phyloP scores from a whole-genome alignment of 148 eudicot species.

The Dianthus caryophyllus region DNA sequence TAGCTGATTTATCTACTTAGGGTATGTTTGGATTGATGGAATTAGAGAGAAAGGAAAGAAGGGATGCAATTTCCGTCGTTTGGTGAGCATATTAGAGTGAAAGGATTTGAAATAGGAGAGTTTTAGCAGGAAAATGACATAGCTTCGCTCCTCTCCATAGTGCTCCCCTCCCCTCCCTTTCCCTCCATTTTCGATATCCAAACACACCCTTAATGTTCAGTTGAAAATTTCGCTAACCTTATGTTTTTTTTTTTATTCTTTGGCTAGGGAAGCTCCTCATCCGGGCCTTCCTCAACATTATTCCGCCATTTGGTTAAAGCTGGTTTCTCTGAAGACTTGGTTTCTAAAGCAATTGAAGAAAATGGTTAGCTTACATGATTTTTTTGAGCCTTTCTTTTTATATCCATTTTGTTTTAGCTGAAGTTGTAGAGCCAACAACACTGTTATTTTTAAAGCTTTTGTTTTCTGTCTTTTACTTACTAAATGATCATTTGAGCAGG shows the following conservation, averaged over 20 bases:
- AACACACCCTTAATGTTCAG: neutral
- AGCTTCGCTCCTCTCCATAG: no score
- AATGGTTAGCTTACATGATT: slow-evolving; percentile 38
- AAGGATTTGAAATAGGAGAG: no score
- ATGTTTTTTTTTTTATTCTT: slow-evolving; percentile 7
- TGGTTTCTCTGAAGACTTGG: slow-evolving; percentile 55
- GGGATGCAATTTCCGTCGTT: no score
- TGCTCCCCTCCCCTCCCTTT: no score
- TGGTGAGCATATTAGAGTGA: no score
- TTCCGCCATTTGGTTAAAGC: slow-evolving; percentile 47
- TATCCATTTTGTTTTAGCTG: neutral
- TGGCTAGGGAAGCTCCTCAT: slow-evolving; percentile 62
- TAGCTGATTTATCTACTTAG: neutral
- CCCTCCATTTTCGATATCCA: no score
- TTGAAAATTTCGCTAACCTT: neutral
- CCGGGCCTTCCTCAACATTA: slow-evolving; percentile 43
- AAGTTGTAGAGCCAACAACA: neutral
- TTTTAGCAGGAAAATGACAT: no score
- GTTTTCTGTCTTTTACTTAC: slow-evolving; percentile 11
- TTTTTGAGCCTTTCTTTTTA: neutral
- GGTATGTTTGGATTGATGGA: no score
- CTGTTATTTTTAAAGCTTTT: slow-evolving; percentile 6
- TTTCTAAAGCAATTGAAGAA: slow-evolving; percentile 57
- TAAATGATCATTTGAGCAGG: slow-evolving; percentile 31
- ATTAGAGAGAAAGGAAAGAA: no score